Conservation (phyloP, 1,284 basidiomycete species). For the Pisolithus thermaeus region DNA sequence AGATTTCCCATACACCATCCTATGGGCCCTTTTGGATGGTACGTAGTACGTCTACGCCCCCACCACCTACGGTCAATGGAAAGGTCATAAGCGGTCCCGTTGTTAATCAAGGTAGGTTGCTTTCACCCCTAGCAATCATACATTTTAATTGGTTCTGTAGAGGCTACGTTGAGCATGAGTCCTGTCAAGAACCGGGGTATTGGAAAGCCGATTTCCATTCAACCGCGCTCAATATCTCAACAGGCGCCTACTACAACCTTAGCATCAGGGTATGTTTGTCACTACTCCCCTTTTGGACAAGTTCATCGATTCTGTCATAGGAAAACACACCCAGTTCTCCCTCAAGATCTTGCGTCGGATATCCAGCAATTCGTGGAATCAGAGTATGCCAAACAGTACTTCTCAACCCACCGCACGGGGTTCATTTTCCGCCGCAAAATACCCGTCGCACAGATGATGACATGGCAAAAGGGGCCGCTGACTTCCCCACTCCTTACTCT, state of each 20-base stretch:
- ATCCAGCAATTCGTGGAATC: slow-evolving; percentile 82
- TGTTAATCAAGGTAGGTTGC: slow-evolving; percentile 51
- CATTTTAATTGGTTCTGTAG: slow-evolving; percentile 30
- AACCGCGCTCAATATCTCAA: slow-evolving; percentile 29
- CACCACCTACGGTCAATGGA: slow-evolving; percentile 42
- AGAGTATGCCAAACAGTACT: slow-evolving; percentile 80
- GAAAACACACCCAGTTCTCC: slow-evolving; percentile 48
- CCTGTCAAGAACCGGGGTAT: slow-evolving; percentile 60
- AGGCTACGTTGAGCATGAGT: slow-evolving; percentile 64
- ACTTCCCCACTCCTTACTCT: slow-evolving; percentile 69
- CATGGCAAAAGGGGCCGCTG: slow-evolving; percentile 79
- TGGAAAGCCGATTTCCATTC: slow-evolving; percentile 66
- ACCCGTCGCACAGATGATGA: slow-evolving; percentile 80
- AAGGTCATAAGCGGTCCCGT: slow-evolving; percentile 63
- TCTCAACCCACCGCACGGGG: slow-evolving; percentile 81
- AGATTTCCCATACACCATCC: slow-evolving; percentile 31
- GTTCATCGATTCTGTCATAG: slow-evolving; percentile 4
- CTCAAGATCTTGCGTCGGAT: slow-evolving; percentile 71
- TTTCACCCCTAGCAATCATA: slow-evolving; percentile 2
- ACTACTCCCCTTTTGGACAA: background rate
- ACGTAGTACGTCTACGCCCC: slow-evolving; percentile 30
- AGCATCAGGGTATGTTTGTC: slow-evolving; percentile 53
- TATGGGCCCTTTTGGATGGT: slow-evolving; percentile 32
- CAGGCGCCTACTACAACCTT: slow-evolving; percentile 40
- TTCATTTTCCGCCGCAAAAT: slow-evolving; percentile 77